Evolutionary conservation across 352 stramenopile genomes (phyloP).

Genomic region (Phytophthora chlamydospora): DNA sequence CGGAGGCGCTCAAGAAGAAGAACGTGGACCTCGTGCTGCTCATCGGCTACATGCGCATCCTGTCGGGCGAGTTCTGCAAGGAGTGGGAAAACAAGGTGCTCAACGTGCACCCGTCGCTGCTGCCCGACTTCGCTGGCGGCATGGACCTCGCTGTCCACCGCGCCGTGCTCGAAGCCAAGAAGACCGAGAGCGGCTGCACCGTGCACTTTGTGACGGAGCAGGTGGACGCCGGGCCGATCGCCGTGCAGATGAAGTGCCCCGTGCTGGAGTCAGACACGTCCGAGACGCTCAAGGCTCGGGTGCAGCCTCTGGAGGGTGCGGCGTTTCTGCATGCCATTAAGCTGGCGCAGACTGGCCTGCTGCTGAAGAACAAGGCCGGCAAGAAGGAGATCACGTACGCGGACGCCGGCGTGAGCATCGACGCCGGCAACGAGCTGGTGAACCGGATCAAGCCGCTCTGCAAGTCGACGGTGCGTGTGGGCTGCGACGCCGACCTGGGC

Average conservation of each 20-base stretch:
- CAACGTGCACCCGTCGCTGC: slow-evolving; percentile 99
- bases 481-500: slow-evolving; percentile 96
- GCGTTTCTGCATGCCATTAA: slow-evolving; percentile 91
- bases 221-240: slow-evolving; percentile 98
- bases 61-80: slow-evolving; percentile 95
- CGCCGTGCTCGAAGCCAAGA: slow-evolving; percentile 96
- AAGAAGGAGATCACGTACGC: slow-evolving; percentile 97
- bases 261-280: slow-evolving; percentile 93
- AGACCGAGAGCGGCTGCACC: slow-evolving; percentile 97
- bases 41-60: slow-evolving; percentile 99
- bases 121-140: slow-evolving; percentile 98
- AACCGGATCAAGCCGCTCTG: slow-evolving; percentile 98
- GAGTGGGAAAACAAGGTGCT: slow-evolving; percentile 96
- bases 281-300: slow-evolving; percentile 96
- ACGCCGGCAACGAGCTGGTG: slow-evolving; percentile 96
- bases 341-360: slow-evolving; percentile 72
- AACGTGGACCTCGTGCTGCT: slow-evolving; percentile 97
- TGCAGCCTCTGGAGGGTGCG: slow-evolving; percentile 96
- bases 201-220: slow-evolving; percentile 98
- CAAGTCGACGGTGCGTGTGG: slow-evolving; percentile 95
- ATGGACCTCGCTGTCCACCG: slow-evolving; percentile 99
- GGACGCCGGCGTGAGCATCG: slow-evolving; percentile 98
- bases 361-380: slow-evolving; percentile 56
- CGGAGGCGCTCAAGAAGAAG: slow-evolving; percentile 89
- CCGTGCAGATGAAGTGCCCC: slow-evolving; percentile 95